Evolutionary conservation across 1,284 basidiomycete genomes (phyloP), one percentile per base, ranked within the genome.

Genomic region (Jaminaea rosea): DNA sequence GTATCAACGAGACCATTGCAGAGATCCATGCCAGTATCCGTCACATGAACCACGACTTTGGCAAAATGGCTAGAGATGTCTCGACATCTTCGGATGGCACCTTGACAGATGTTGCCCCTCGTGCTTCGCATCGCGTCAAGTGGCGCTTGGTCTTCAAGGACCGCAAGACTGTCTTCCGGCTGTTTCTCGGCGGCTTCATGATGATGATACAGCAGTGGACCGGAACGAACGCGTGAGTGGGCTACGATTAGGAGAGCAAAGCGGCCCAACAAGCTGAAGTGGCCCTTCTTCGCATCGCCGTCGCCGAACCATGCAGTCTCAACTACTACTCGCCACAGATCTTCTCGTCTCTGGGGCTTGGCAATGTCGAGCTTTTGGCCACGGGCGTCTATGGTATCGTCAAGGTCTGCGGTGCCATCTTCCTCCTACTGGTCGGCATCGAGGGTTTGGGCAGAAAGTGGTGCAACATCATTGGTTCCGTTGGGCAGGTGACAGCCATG

Each of bases 321-420:
- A 53, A 53, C 46, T 54, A 54, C 47, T 88, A 87, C 66, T 84
- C 85, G 2, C 86, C 86, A 0, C 75, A 75, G 36, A 84, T 87
- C 55, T 86, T 86, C 77, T 41, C 76, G 21, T 76, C 77, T 17
- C 77, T 85, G 44, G 59, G 60, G 17, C 52, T 64, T 39, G 52
- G 58, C 0, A 52, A 49, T 15, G 77, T 83, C 0, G 79, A 77
- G 31, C 78, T 87, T 1, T 78, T 88, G 28, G 85, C 86, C 1
- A 88, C 87, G 9, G 87, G 87, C 46, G 82, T 88, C 10, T 87
- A 88, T 52, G 87, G 87, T 44, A 82, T 88, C 72, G 76, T 86
- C 54, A 83, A 84, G 10, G 82, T 86, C 53, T 84, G 84, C 7
- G 81, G 83, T 1, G 81, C 86, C 26, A 78, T 86, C 47, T 86